Evolutionary conservation across 2,329 filamentous ascomycete genomes (phyloP).

Genomic region (Chaetomiaceae sp.): DNA sequence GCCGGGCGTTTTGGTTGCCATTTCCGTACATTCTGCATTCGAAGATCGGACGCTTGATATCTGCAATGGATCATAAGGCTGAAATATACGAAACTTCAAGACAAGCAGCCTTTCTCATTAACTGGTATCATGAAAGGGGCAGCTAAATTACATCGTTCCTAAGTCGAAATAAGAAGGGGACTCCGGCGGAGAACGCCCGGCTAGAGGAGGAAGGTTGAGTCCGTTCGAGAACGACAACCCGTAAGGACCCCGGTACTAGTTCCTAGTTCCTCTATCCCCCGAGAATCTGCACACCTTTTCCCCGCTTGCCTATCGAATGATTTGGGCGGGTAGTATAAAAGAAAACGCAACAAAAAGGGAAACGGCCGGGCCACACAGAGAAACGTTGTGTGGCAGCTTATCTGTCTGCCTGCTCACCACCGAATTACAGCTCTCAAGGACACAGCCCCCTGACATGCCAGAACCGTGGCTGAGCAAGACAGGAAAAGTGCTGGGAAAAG

Average conservation of each 20-base stretch:
- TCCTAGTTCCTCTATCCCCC: slow-evolving; percentile 7
- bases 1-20: not conserved
- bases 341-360: slow-evolving; percentile 21
- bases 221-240: not conserved
- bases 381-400: not conserved
- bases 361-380: slow-evolving; percentile 4
- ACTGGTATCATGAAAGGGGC: slow-evolving; percentile 48
- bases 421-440: not conserved
- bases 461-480: not conserved
- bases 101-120: slow-evolving; percentile 35
- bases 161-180: slow-evolving; percentile 36
- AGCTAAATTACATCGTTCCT: slow-evolving; percentile 47
- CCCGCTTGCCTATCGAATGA: slow-evolving; percentile 12
- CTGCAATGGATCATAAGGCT: too few relatives aligned
- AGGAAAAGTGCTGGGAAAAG: not conserved
- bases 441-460: not conserved
- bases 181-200: slow-evolving; percentile 24
- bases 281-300: slow-evolving; percentile 10
- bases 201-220: slow-evolving; percentile 1
- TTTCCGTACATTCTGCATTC: not conserved
- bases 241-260: not conserved
- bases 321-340: not conserved
- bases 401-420: not conserved
- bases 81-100: too few relatives aligned
- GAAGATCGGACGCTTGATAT: not conserved